Evolutionary conservation across 2,329 filamentous ascomycete genomes (phyloP).

Genomic region (Scedosporium minutisporum): DNA sequence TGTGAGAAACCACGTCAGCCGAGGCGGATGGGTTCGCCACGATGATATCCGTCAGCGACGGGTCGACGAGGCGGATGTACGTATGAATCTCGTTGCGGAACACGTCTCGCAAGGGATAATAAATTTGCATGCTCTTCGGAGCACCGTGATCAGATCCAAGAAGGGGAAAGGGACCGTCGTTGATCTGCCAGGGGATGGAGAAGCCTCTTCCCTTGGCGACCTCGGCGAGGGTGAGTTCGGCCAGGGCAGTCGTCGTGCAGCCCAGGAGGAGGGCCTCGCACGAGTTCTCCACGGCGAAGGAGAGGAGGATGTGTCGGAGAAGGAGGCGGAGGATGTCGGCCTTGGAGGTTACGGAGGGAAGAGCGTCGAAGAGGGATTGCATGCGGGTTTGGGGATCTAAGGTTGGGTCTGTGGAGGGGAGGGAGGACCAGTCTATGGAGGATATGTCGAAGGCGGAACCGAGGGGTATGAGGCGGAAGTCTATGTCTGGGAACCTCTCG

Average conservation of each 20-base stretch:
- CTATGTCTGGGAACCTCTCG: slow-evolving; percentile 54
- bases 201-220: slow-evolving; percentile 87
- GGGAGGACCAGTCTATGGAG: slow-evolving; percentile 43
- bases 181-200: slow-evolving; percentile 69
- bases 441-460: slow-evolving; percentile 46
- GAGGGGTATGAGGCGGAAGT: slow-evolving; percentile 55
- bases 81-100: slow-evolving; percentile 69
- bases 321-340: slow-evolving; percentile 65
- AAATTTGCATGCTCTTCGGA: slow-evolving; percentile 31
- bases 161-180: slow-evolving; percentile 53
- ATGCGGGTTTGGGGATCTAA: slow-evolving; percentile 33
- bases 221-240: slow-evolving; percentile 75
- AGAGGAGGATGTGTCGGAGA: slow-evolving; percentile 60
- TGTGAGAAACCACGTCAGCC: slow-evolving; percentile 48
- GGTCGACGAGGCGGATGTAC: slow-evolving; percentile 48
- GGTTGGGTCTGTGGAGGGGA: slow-evolving; percentile 22
- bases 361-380: slow-evolving; percentile 42
- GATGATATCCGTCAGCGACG: slow-evolving; percentile 40
- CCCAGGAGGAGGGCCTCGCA: slow-evolving; percentile 72
- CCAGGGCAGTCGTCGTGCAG: slow-evolving; percentile 78
- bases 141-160: not conserved
- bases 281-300: slow-evolving; percentile 45
- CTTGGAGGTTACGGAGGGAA: slow-evolving; percentile 66
- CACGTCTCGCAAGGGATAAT: slow-evolving; percentile 77
- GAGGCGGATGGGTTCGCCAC: slow-evolving; percentile 14